Percentiles rank a stretch among this genome's conserved stretches.
Evolutionary conservation across 2,329 filamentous ascomycete genomes (phyloP).

Genomic region (Trichoderma arundinaceum): DNA sequence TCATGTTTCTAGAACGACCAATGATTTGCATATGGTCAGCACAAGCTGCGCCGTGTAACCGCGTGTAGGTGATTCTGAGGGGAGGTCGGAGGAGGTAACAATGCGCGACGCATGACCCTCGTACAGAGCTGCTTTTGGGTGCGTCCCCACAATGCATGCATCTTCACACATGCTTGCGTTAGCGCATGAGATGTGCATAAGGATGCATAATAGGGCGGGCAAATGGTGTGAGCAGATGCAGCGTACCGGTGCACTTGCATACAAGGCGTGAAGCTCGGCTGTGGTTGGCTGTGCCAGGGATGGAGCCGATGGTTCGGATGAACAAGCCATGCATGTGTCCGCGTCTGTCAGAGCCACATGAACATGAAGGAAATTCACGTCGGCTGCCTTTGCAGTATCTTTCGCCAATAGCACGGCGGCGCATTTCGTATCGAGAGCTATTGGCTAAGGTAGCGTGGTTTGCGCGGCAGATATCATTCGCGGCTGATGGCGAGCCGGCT

Average conservation of each 20-base stretch:
- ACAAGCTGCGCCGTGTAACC: not conserved
- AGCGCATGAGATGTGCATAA: conserved; percentile 31
- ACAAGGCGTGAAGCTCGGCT: not conserved
- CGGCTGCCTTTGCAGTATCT: not conserved
- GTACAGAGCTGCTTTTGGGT: conserved; percentile 28
- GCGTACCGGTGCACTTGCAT: conserved; percentile 20
- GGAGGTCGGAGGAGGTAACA: conserved; percentile 15
- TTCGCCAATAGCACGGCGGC: conserved; percentile 15
- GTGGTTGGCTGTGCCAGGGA: conserved; percentile 19
- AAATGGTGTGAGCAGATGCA: conserved; percentile 28
- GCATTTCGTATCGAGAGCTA: conserved; percentile 14
- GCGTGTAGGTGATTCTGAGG: conserved; percentile 15
- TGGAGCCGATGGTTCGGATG: not conserved
- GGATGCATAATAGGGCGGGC: conserved; percentile 30
- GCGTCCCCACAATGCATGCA: conserved; percentile 28
- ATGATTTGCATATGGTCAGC: conserved; percentile 7
- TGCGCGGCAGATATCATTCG: conserved; percentile 18
- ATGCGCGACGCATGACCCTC: conserved; percentile 30
- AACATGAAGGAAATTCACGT: not conserved
- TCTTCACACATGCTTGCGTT: conserved; percentile 29
- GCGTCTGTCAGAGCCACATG: conserved; percentile 8
- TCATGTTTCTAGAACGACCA: conserved; percentile 7
- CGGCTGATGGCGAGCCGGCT: conserved; percentile 10
- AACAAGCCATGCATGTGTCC: conserved; percentile 25
- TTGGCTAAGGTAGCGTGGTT: not conserved